These are phyloP conservation scores for Lentinus tigrinus DNA, from an alignment of 768 basidiomycete genomes.

Conservation along the genomic window DNA sequence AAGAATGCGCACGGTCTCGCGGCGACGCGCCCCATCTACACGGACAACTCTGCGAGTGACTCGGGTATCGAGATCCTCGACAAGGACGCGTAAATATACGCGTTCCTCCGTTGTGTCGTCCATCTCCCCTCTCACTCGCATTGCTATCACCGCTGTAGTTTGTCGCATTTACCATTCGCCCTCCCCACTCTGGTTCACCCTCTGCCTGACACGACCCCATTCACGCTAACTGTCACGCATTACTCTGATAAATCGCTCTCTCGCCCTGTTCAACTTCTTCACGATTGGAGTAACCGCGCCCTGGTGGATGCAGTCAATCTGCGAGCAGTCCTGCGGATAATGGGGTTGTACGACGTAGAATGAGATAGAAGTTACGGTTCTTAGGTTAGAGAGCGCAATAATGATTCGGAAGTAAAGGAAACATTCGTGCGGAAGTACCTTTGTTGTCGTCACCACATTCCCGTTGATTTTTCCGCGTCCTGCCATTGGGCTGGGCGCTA, in stretches of 20 bases:
- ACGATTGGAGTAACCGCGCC: too few species aligned
- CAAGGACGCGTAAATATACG: slow-evolving; percentile 22
- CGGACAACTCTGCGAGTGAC: slow-evolving; percentile 58
- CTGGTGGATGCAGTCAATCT: too few species aligned
- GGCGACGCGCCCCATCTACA: slow-evolving; percentile 60
- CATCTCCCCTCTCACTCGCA: neutral
- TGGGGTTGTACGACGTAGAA: slow-evolving; percentile 1
- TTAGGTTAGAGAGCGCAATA: slow-evolving; percentile 16
- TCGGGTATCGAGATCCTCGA: slow-evolving; percentile 60
- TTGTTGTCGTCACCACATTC: too few species aligned
- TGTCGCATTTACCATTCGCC: too few species aligned
- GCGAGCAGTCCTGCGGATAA: neutral
- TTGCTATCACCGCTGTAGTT: neutral
- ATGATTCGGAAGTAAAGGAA: neutral
- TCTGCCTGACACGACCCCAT: neutral
- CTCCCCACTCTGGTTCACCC: neutral
- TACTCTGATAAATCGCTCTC: too few species aligned
- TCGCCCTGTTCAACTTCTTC: too few species aligned
- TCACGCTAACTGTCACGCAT: neutral
- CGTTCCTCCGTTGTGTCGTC: neutral
- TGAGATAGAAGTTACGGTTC: neutral
- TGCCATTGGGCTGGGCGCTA: too few species aligned
- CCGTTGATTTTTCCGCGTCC: too few species aligned
- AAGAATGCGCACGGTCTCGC: slow-evolving; percentile 85
- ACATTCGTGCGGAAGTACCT: neutral